Evolutionary conservation across 306 rosid genomes (phyloP), one percentile per base, ranked within the genome.

Genomic region (Cotoneaster glaucophyllus): DNA sequence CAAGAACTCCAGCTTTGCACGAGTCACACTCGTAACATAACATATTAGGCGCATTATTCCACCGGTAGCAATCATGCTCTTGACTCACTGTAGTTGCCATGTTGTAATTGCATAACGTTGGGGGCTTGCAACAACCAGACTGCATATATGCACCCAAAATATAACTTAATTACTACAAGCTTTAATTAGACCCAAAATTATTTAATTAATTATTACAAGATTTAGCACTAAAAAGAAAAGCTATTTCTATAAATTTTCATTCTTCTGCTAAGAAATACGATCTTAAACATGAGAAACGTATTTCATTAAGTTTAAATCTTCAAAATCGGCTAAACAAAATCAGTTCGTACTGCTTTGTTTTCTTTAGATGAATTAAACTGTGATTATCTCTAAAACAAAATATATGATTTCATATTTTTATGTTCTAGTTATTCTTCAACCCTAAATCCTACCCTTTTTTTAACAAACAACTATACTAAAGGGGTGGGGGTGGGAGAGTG

Each of bases 71-170:
- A 77, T 96, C 99, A 0, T 87, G 83, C 44, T 96, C 98, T 81
- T 90, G 96, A 4, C 25, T 65, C 62, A 70, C 82, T 77, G 82
- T 66, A 14, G 78, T 34, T 28, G 76, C 78, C 70, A 63, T 50
- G 86, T 81, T 84, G 89, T 92, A 93, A 67, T 52, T 88, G 85
- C 99, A 92, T 1, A 90, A 58, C 1, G 91, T 86, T 61, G 98
- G 98, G 19, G 98, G 97, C 65, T 92, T 96, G 81, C 99, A 96
- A 41, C 99, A 96, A 59, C 99, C 98, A 5, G 96, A 92, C 98
- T 95, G 81, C 81, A 78, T 8, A 65, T 18, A 32, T 21, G 19
- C 28, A 22, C 17, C 25, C 8, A 18, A 53, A 54, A 8, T 54
- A 54, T 21, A 54, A 54, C n/a, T 18, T 54, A 50, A 50, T 15